phyloP scores from a whole-genome alignment of 495 filamentous ascomycete species.

The Hypomontagnella monticulosa region DNA sequence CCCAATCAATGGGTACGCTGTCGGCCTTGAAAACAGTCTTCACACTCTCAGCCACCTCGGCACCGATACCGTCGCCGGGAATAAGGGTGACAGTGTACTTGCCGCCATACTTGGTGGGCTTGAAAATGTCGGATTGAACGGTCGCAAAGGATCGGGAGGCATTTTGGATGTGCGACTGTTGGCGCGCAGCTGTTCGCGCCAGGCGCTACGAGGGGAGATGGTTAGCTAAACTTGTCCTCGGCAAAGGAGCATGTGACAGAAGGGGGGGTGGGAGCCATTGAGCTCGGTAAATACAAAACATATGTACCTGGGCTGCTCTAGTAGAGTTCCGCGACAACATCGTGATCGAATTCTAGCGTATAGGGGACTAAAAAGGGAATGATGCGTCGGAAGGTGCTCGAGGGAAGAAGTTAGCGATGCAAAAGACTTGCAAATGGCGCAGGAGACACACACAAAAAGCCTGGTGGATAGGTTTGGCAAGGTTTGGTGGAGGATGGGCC shows the following conservation, averaged over 20 bases:
- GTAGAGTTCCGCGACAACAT: conserved; percentile 72
- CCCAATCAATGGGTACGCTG: conserved; percentile 98
- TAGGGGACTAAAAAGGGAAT: conserved; percentile 20
- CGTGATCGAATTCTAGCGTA: conserved; percentile 13
- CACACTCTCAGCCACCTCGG: conserved; percentile 96
- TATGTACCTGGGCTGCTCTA: conserved; percentile 58
- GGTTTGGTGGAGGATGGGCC: conserved; percentile 19
- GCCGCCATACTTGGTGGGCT: conserved; percentile 98
- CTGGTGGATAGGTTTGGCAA: conserved; percentile 35
- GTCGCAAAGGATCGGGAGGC: conserved; percentile 70
- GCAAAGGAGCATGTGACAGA: conserved; percentile 45
- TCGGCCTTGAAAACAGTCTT: conserved; percentile 99
- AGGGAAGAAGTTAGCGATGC: conserved; percentile 29
- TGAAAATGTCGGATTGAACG: conserved; percentile 89
- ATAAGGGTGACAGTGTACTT: conserved; percentile 99
- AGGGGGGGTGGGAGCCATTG: conserved; percentile 40
- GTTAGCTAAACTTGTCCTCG: conserved; percentile 38
- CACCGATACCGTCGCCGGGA: conserved; percentile 97
- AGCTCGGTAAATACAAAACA: conserved; percentile 11
- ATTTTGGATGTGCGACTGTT: conserved; percentile 54
- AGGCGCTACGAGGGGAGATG: conserved; percentile 56
- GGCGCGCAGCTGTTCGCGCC: conserved; percentile 63
- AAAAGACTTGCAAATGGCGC: conserved; percentile 46
- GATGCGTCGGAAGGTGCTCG: conserved; percentile 25
- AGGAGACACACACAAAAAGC: conserved; percentile 34